These are phyloP conservation scores for Apiotrichum porosum DNA, from an alignment of 1,284 basidiomycete genomes.

Conservation along the genomic window DNA sequence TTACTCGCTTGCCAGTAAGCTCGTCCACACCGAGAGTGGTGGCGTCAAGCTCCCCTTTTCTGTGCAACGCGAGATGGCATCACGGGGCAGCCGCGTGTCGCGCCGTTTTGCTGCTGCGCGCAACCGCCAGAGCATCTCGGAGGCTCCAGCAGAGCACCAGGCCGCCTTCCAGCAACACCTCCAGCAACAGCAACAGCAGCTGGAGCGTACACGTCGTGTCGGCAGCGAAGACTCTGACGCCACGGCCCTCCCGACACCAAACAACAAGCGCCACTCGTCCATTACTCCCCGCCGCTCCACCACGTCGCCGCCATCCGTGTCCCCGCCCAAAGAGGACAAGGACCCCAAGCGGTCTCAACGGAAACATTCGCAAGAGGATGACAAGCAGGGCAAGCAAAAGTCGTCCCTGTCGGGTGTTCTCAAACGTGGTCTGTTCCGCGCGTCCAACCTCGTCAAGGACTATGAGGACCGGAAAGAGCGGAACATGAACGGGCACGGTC, in stretches of 20 bases:
- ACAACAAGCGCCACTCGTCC: too few species aligned
- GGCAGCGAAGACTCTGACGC: slow-evolving; percentile 16
- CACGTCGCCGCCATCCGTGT: not conserved
- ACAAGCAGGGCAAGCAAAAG: slow-evolving; percentile 26
- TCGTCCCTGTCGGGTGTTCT: slow-evolving; percentile 27
- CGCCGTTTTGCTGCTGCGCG: slow-evolving; percentile 12
- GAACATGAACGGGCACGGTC: not conserved
- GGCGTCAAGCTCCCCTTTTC: slow-evolving; percentile 38
- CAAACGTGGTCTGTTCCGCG: slow-evolving; percentile 40
- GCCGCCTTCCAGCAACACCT: not conserved
- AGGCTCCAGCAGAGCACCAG: not conserved
- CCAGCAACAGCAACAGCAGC: not conserved
- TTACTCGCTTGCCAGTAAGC: slow-evolving; percentile 32
- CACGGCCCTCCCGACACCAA: not conserved
- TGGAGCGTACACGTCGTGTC: not conserved
- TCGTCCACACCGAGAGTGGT: slow-evolving; percentile 40
- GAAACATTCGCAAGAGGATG: slow-evolving; percentile 17
- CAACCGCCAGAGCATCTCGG: slow-evolving; percentile 12
- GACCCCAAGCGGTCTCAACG: slow-evolving; percentile 10
- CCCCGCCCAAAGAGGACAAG: slow-evolving; percentile 14
- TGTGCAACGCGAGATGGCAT: slow-evolving; percentile 13
- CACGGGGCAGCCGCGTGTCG: slow-evolving; percentile 11
- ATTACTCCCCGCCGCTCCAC: not conserved
- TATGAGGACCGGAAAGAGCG: slow-evolving; percentile 37
- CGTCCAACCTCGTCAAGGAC: slow-evolving; percentile 15